Conservation (phyloP, 2,329 filamentous ascomycete species). For the Cordyceps farinosa region DNA sequence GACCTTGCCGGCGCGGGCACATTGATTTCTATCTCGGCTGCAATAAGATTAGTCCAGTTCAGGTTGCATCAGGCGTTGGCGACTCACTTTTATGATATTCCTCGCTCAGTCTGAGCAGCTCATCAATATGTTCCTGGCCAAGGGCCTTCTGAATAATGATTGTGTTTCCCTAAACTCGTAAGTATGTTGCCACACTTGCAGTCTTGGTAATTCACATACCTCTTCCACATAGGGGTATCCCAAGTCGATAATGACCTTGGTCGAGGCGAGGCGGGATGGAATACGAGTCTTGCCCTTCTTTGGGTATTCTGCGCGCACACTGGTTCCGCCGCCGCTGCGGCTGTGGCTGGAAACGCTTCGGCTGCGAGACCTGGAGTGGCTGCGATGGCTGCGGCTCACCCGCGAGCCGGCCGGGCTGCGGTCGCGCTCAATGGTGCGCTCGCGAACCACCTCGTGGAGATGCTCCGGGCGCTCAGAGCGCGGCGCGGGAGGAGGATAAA, state of each 20-base stretch:
- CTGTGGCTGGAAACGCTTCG: slow-evolving; percentile 44
- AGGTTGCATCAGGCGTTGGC: not conserved
- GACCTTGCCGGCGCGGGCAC: slow-evolving; percentile 39
- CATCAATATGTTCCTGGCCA: slow-evolving; percentile 86
- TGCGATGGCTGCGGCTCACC: slow-evolving; percentile 37
- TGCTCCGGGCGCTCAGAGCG: slow-evolving; percentile 57
- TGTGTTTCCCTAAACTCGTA: slow-evolving; percentile 63
- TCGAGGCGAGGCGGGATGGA: slow-evolving; percentile 74
- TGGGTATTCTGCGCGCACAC: slow-evolving; percentile 61
- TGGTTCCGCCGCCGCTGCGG: slow-evolving; percentile 49
- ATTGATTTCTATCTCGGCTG: slow-evolving; percentile 44
- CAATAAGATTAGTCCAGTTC: not conserved
- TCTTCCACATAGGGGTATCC: slow-evolving; percentile 86
- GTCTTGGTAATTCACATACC: slow-evolving; percentile 45
- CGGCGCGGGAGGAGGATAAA: slow-evolving; percentile 66
- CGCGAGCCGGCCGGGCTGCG: slow-evolving; percentile 39
- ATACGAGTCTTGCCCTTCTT: slow-evolving; percentile 89
- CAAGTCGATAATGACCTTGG: slow-evolving; percentile 75
- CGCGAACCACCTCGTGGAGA: slow-evolving; percentile 58
- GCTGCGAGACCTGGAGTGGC: slow-evolving; percentile 32
- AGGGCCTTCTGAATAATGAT: slow-evolving; percentile 81
- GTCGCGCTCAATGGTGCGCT: slow-evolving; percentile 41
- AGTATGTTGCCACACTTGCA: slow-evolving; percentile 10
- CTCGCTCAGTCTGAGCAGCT: slow-evolving; percentile 78
- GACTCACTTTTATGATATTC: slow-evolving; percentile 62